Conservation (phyloP, 2,329 filamentous ascomycete species). For the Hypoxylon sp. region DNA sequence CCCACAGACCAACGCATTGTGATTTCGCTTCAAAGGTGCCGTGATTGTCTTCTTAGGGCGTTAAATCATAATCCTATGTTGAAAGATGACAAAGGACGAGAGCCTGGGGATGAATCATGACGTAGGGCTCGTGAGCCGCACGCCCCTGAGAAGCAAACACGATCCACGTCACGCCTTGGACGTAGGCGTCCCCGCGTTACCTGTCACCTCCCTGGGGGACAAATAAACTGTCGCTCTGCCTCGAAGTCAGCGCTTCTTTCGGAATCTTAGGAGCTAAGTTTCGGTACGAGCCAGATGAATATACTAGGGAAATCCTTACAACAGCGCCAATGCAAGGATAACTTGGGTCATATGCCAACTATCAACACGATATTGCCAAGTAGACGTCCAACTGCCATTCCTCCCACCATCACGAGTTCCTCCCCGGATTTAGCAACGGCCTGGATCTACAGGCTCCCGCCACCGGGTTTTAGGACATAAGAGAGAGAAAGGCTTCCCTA, state of each 20-base stretch:
- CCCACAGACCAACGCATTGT: constrained; percentile 27
- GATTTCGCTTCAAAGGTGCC: constrained; percentile 7
- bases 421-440: too few species aligned
- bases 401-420: too few species aligned
- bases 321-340: too few species aligned
- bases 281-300: background rate
- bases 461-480: too few species aligned
- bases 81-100: background rate
- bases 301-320: background rate
- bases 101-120: background rate
- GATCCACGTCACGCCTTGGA: background rate
- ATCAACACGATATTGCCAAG: too few species aligned
- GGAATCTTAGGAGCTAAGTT: background rate
- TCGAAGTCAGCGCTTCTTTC: background rate
- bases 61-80: background rate
- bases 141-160: background rate
- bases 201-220: background rate
- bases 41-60: background rate
- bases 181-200: background rate
- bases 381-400: too few species aligned
- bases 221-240: background rate
- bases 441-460: too few species aligned
- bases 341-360: too few species aligned
- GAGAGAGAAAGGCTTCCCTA: too few species aligned
- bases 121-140: background rate